A percentile compares a stretch with the other conserved stretches of the same genome.
Evolutionary conservation across 257 asterid genomes (phyloP).

Genomic region (Gardenia jasminoides): DNA sequence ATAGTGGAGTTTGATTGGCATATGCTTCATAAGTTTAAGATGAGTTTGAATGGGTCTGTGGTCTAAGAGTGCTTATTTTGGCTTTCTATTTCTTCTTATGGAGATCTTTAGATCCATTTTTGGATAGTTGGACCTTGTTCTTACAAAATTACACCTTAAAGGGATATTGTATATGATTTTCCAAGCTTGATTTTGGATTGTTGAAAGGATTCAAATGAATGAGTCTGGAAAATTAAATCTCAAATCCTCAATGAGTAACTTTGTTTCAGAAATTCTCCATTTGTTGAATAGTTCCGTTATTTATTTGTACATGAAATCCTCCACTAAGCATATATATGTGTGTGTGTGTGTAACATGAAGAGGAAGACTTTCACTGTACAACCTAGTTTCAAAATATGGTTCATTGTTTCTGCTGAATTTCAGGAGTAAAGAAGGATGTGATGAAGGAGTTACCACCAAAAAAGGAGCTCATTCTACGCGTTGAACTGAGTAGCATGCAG

Average conservation of each 20-base stretch:
- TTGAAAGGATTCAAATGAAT: neutral
- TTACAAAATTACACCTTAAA: neutral
- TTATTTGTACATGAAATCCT: neutral
- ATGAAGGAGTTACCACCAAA: slow-evolving; percentile 94
- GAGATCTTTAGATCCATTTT: neutral
- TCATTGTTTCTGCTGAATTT: slow-evolving; percentile 19
- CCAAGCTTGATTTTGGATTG: neutral
- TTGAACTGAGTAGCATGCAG: slow-evolving; percentile 90
- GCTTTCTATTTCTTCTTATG: neutral
- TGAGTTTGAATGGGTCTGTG: neutral
- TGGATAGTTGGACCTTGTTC: neutral
- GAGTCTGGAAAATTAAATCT: neutral
- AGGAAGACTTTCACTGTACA: neutral
- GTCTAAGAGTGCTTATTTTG: neutral
- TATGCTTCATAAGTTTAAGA: neutral
- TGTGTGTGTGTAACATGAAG: no score
- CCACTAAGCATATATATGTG: neutral
- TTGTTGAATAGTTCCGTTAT: neutral
- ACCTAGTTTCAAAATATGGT: neutral
- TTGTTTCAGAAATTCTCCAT: neutral
- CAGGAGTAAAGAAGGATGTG: slow-evolving; percentile 97
- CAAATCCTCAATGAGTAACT: neutral
- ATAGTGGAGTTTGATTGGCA: neutral
- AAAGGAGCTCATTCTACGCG: slow-evolving; percentile 92
- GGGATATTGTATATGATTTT: neutral